Percentiles rank a stretch among this genome's conserved stretches.
phyloP scores from a whole-genome alignment of 2,329 filamentous ascomycete genomes.

The Bipolaris bicolor region DNA sequence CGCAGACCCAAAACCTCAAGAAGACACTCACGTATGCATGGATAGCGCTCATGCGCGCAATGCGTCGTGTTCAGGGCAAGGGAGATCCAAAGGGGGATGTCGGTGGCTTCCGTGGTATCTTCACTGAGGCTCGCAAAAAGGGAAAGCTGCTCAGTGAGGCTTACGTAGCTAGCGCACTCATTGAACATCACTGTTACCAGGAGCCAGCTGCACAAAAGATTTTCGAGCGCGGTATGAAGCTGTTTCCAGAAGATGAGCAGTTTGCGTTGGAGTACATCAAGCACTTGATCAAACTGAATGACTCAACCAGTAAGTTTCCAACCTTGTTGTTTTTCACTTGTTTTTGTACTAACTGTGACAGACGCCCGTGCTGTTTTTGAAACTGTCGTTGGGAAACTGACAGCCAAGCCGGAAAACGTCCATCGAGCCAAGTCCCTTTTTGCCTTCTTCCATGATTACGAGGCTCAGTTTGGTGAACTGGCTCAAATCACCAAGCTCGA shows the following conservation, averaged over 20 bases:
- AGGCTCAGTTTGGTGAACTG: conserved; percentile 91
- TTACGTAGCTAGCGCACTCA: conserved; percentile 88
- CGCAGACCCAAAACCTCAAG: conserved; percentile 77
- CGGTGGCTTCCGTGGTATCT: conserved; percentile 82
- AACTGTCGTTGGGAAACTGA: conserved; percentile 83
- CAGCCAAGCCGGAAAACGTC: conserved; percentile 74
- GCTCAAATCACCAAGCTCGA: conserved; percentile 90
- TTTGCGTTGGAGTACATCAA: conserved; percentile 97
- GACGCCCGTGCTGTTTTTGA: conserved; percentile 97
- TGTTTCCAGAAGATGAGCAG: conserved; percentile 91
- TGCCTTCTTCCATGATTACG: conserved; percentile 91
- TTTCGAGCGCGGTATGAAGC: conserved; percentile 88
- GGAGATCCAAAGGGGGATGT: conserved; percentile 66
- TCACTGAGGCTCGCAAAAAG: conserved; percentile 83
- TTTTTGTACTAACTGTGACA: conserved; percentile 45
- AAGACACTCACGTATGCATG: conserved; percentile 90
- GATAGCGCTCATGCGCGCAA: conserved; percentile 92
- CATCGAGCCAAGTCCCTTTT: conserved; percentile 84
- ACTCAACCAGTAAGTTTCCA: conserved; percentile 78
- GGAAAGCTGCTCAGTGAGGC: conserved; percentile 93
- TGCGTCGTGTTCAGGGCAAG: conserved; percentile 90
- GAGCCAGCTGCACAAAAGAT: conserved; percentile 92
- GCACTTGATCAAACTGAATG: conserved; percentile 88
- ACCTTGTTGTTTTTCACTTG: background rate
- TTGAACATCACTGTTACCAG: conserved; percentile 96